phyloP scores from a whole-genome alignment of 108 stramenopile genomes.

The Cyclostephanos invisitatus region DNA sequence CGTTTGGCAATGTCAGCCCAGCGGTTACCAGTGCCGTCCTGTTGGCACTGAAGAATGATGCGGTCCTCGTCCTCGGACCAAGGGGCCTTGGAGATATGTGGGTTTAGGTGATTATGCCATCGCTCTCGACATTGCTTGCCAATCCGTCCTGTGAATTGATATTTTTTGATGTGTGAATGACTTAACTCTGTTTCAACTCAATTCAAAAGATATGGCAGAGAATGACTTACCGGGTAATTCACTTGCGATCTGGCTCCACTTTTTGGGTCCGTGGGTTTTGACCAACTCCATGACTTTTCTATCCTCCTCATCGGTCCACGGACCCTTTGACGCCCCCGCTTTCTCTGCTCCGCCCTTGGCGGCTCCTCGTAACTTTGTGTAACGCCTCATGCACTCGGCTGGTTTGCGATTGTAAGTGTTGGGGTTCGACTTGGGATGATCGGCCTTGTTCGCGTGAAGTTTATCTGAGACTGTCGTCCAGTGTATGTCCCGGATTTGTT shows the following conservation, averaged over 20 bases:
- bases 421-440: constrained; percentile 21
- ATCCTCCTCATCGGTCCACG: constrained; percentile 84
- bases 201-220: no score
- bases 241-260: constrained; percentile 82
- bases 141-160: constrained; percentile 55
- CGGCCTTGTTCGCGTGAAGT: constrained; percentile 29
- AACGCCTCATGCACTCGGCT: constrained; percentile 39
- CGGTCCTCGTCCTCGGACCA: constrained; percentile 69
- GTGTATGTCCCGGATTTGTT: constrained; percentile 29
- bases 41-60: constrained; percentile 64
- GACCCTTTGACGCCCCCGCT: constrained; percentile 47
- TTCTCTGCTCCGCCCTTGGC: constrained; percentile 43
- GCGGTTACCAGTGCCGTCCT: constrained; percentile 54
- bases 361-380: constrained; percentile 25
- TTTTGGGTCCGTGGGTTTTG: constrained; percentile 65
- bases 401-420: constrained; percentile 29
- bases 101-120: constrained; percentile 81
- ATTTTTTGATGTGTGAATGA: no score
- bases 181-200: no score
- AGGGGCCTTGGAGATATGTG: constrained; percentile 62
- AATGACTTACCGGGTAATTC: constrained; percentile 58
- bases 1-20: constrained; percentile 85
- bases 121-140: constrained; percentile 81
- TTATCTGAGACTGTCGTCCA: constrained; percentile 28
- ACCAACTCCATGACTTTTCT: constrained; percentile 61